phyloP scores from a whole-genome alignment of 345 rosid genomes.

The Bretschneidera sinensis region DNA sequence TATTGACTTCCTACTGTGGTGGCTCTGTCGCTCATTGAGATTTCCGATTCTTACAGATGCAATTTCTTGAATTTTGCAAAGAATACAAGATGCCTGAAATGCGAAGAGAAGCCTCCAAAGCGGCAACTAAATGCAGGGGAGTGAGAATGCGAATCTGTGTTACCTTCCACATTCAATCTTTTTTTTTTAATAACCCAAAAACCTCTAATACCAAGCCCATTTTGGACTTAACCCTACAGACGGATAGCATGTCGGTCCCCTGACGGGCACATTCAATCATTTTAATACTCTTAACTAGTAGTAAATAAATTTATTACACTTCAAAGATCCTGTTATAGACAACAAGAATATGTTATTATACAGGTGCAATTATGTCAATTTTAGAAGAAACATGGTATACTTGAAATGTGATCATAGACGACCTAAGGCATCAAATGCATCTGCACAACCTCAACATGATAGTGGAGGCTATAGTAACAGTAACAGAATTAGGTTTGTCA shows the following conservation, averaged over 20 bases:
- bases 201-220: too few species aligned
- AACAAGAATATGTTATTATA: not conserved
- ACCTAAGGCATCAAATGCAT: slow-evolving; percentile 40
- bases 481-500: not conserved
- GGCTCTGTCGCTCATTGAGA: slow-evolving; percentile 15
- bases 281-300: too few species aligned
- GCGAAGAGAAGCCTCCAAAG: slow-evolving; percentile 70
- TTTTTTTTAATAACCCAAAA: slow-evolving; percentile 3
- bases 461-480: slow-evolving; percentile 4
- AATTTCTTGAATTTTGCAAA: slow-evolving; percentile 76
- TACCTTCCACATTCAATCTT: not conserved
- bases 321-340: not conserved
- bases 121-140: slow-evolving; percentile 87
- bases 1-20: slow-evolving; percentile 1
- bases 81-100: slow-evolving; percentile 73
- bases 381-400: slow-evolving; percentile 71
- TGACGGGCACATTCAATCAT: too few species aligned
- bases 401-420: slow-evolving; percentile 82
- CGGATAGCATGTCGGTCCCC: too few species aligned
- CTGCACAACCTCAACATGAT: slow-evolving; percentile 12
- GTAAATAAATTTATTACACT: not conserved
- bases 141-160: slow-evolving; percentile 96
- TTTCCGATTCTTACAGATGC: slow-evolving; percentile 47
- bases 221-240: too few species aligned
- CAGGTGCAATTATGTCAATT: slow-evolving; percentile 82